Evolutionary conservation across 1,139 yeast species (phyloP).

Genomic region (Lodderomyces pseudojiufengensis): DNA sequence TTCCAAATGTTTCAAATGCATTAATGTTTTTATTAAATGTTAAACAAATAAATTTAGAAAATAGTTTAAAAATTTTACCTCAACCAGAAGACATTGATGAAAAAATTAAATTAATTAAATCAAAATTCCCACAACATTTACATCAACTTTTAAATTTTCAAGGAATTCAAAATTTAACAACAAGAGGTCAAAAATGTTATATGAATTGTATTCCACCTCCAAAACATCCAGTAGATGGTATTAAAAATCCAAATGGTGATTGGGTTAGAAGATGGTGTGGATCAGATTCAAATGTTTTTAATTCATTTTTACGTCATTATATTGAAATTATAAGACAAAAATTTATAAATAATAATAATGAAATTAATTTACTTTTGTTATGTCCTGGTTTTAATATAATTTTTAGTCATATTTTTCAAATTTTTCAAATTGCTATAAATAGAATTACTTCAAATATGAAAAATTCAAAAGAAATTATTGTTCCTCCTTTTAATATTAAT

Average conservation of each 20-base stretch:
- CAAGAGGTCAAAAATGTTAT: slow-evolving; percentile 23
- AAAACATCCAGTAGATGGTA: slow-evolving; percentile 51
- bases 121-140: slow-evolving; percentile 37
- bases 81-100: not conserved
- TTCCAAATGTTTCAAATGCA: slow-evolving; percentile 62
- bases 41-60: slow-evolving; percentile 36
- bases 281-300: slow-evolving; percentile 63
- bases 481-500: slow-evolving; percentile 9
- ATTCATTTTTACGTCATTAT: slow-evolving; percentile 74
- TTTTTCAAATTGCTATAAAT: slow-evolving; percentile 32
- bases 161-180: slow-evolving; percentile 23
- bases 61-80: slow-evolving; percentile 19
- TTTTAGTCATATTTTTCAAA: slow-evolving; percentile 36
- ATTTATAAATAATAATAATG: slow-evolving; percentile 6
- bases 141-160: slow-evolving; percentile 34
- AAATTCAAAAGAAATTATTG: not conserved
- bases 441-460: slow-evolving; percentile 22
- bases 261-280: slow-evolving; percentile 60
- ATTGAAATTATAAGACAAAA: slow-evolving; percentile 17
- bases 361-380: slow-evolving; percentile 11
- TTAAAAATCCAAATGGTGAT: slow-evolving; percentile 56
- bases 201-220: slow-evolving; percentile 49
- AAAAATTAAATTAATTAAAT: slow-evolving; percentile 10
- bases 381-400: slow-evolving; percentile 38
- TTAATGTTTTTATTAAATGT: slow-evolving; percentile 60